Conservation (phyloP, 176 grass and related monocot species). For the Poa pratensis region DNA sequence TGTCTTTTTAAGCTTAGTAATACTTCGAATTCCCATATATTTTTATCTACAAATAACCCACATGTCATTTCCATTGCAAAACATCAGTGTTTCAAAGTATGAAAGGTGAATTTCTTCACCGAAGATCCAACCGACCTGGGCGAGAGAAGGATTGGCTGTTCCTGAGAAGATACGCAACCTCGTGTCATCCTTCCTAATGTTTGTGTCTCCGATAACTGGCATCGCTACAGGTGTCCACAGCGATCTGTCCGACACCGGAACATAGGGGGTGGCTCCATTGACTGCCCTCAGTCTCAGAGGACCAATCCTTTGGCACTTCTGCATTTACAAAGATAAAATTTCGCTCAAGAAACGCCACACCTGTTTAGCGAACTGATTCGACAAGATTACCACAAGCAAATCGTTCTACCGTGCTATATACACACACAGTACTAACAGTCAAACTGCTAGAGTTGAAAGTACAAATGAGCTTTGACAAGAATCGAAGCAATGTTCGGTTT, state of each 20-base stretch:
- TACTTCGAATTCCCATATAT: neutral
- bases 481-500: neutral
- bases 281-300: slow-evolving; percentile 53
- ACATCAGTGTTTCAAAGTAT: neutral
- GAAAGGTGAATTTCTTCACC: neutral
- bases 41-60: neutral
- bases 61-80: neutral
- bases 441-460: neutral
- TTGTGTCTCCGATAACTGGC: slow-evolving; percentile 41
- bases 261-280: slow-evolving; percentile 55
- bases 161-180: slow-evolving; percentile 96
- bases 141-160: slow-evolving; percentile 77
- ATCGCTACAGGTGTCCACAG: slow-evolving; percentile 42
- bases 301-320: slow-evolving; percentile 73
- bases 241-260: slow-evolving; percentile 40
- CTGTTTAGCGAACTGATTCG: neutral
- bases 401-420: neutral
- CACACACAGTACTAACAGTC: neutral
- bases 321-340: slow-evolving; percentile 15
- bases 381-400: neutral
- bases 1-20: slow-evolving; percentile 19
- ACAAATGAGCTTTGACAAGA: neutral
- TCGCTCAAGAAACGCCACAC: neutral
- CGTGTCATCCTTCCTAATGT: slow-evolving; percentile 52
- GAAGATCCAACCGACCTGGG: slow-evolving; percentile 60